Percentiles rank a stretch among this genome's conserved stretches.
phyloP scores from a whole-genome alignment of 345 rosid genomes.

The Luvunga scandens region DNA sequence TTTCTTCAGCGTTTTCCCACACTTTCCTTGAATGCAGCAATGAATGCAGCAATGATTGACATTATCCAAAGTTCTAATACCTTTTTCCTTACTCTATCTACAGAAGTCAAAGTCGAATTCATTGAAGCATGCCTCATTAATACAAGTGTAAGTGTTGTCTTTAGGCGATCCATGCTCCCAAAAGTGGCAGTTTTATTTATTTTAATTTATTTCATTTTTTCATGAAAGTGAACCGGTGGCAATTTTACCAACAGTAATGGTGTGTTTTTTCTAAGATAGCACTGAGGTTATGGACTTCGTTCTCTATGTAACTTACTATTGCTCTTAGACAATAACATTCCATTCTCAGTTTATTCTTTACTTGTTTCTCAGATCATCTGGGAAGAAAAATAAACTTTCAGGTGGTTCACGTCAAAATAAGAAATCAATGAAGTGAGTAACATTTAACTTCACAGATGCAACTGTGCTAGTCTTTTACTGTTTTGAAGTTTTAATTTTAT shows the following conservation, averaged over 20 bases:
- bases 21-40: conserved; percentile 3
- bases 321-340: neutral
- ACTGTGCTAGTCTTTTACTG: neutral
- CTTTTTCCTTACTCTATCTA: conserved; percentile 17
- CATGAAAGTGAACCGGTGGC: conserved; percentile 1
- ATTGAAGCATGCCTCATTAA: conserved; percentile 36
- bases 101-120: conserved; percentile 65
- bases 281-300: conserved; percentile 3
- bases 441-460: conserved; percentile 15
- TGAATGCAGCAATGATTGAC: conserved; percentile 4
- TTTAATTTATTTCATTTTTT: neutral
- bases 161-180: neutral
- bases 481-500: conserved; percentile 11
- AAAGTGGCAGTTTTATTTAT: neutral
- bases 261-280: neutral
- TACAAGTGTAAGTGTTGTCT: conserved; percentile 48
- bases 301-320: neutral
- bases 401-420: conserved; percentile 37
- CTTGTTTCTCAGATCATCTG: conserved; percentile 51
- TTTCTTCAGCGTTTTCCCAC: conserved; percentile 16
- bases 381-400: conserved; percentile 40
- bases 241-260: neutral
- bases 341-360: conserved; percentile 1
- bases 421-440: conserved; percentile 46
- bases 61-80: conserved; percentile 8